Evolutionary conservation across 805 yeast species (phyloP).

Genomic region (Candida peoriensis): DNA sequence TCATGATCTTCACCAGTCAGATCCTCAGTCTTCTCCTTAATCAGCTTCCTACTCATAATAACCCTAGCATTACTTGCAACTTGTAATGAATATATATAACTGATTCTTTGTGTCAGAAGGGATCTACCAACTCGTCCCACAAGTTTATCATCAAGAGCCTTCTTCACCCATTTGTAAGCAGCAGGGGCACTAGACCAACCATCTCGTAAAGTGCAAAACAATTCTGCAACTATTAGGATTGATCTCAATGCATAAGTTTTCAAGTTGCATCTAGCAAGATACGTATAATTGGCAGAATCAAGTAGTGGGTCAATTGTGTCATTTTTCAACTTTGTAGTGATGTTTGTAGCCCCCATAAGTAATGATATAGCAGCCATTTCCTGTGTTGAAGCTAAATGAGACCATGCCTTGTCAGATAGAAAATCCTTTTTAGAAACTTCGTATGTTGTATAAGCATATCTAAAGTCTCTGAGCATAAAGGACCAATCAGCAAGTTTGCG

Average conservation of each 20-base stretch:
- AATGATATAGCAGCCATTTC: conserved; percentile 80
- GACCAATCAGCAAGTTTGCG: conserved; percentile 91
- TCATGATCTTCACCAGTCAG: conserved; percentile 7
- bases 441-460: conserved; percentile 76
- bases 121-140: conserved; percentile 44
- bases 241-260: conserved; percentile 70
- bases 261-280: conserved; percentile 62
- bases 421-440: conserved; percentile 79
- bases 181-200: conserved; percentile 38
- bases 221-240: conserved; percentile 61
- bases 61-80: conserved; percentile 34
- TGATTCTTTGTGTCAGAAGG: conserved; percentile 46
- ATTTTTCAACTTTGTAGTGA: conserved; percentile 36
- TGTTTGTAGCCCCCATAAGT: conserved; percentile 48
- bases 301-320: conserved; percentile 41
- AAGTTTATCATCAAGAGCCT: conserved; percentile 41
- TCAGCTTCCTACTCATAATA: conserved; percentile 24
- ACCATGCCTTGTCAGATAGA: conserved; percentile 73
- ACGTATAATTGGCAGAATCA: conserved; percentile 72
- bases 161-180: conserved; percentile 39
- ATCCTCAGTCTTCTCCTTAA: conserved; percentile 8
- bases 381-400: conserved; percentile 74
- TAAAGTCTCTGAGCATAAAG: conserved; percentile 84
- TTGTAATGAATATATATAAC: conserved; percentile 44
- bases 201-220: conserved; percentile 44